These are phyloP conservation scores for Populus pruinosa DNA, from an alignment of 345 rosid genomes.

Conservation along the genomic window DNA sequence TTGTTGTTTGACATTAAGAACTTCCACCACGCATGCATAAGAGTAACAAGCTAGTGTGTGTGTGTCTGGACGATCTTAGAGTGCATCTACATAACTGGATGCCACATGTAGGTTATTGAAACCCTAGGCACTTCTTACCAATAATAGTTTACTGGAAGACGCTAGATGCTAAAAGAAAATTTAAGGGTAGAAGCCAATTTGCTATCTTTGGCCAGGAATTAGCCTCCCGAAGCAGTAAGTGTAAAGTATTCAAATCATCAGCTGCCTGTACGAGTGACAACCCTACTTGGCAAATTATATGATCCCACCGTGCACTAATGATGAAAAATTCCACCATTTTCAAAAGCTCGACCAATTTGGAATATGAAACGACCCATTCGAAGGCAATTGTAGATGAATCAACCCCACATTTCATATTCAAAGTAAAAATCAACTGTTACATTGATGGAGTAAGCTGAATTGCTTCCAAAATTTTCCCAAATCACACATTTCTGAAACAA, in stretches of 20 bases:
- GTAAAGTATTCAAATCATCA: constrained; percentile 12
- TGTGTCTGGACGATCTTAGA: not conserved
- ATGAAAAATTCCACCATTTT: not conserved
- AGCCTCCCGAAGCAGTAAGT: constrained; percentile 8
- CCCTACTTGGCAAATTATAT: not conserved
- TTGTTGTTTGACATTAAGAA: not conserved
- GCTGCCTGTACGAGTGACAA: not conserved
- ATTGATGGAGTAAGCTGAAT: not conserved
- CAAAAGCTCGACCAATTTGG: not conserved
- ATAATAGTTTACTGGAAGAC: not conserved
- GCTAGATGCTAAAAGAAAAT: not conserved
- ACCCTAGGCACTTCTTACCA: not conserved
- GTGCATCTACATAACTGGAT: not conserved
- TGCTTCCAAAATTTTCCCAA: not conserved
- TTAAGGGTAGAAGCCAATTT: constrained; percentile 1
- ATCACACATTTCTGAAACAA: not conserved
- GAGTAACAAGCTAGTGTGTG: not conserved
- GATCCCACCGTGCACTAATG: not conserved
- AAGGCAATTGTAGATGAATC: constrained; percentile 11
- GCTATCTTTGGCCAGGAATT: not conserved
- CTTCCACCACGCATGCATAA: not conserved
- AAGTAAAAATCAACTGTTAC: not conserved
- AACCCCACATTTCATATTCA: constrained; percentile 14
- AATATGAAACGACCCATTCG: constrained; percentile 3
- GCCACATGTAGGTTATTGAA: not conserved